Percentiles rank a stretch among this genome's conserved stretches.
Evolutionary conservation across 208 protist genomes (phyloP).

Genomic region (Leishmania arabica): DNA sequence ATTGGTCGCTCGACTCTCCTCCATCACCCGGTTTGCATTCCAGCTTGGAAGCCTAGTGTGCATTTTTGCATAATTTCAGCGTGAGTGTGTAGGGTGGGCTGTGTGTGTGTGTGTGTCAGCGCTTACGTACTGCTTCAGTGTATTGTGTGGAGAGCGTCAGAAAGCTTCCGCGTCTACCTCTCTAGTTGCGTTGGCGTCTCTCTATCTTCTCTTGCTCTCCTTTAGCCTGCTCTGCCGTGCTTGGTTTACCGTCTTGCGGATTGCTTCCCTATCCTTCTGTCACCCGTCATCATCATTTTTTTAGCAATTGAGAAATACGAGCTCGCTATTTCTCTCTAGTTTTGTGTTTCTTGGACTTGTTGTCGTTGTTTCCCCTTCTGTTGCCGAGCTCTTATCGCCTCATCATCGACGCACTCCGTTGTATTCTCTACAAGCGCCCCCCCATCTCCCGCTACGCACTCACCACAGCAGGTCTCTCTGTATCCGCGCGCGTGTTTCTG

Average conservation of each 20-base stretch:
- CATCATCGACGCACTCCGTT: not conserved
- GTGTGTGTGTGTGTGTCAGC: not conserved
- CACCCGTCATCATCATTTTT: not conserved
- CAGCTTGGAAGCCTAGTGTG: not conserved
- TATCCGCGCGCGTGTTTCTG: not conserved
- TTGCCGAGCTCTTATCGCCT: not conserved
- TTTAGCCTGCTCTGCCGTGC: conserved; percentile 1
- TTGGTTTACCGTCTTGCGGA: not conserved
- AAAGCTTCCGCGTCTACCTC: not conserved
- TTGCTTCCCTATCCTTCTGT: not conserved
- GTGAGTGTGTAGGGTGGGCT: too few species aligned
- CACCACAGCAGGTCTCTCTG: not conserved
- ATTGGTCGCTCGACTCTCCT: not conserved
- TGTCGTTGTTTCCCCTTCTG: not conserved
- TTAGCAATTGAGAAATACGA: not conserved
- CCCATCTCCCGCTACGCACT: not conserved
- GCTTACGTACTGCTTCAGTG: not conserved
- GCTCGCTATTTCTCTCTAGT: not conserved
- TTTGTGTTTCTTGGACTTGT: not conserved
- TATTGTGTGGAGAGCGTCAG: not conserved
- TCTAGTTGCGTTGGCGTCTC: not conserved
- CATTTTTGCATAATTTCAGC: too few species aligned
- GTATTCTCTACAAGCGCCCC: not conserved
- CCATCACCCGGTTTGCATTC: not conserved
- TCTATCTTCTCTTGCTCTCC: not conserved